These are phyloP conservation scores for Fraxinus floribunda DNA, from an alignment of 305 asterid genomes.

Conservation along the genomic window DNA sequence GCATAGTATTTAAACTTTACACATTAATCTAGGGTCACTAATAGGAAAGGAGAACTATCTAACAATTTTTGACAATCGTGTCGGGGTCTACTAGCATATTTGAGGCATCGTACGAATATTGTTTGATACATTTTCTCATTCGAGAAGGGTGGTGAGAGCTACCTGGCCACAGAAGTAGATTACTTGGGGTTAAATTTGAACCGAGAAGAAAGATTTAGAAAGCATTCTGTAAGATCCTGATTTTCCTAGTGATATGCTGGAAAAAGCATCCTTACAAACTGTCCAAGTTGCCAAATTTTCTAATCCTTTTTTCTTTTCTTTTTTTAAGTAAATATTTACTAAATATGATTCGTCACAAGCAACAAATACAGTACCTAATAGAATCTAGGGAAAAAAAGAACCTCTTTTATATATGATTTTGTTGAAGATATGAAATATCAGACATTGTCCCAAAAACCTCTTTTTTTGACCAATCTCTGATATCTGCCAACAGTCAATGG, in stretches of 20 bases:
- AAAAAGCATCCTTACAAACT: not conserved
- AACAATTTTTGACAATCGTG: not conserved
- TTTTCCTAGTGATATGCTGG: not conserved
- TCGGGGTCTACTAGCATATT: not conserved
- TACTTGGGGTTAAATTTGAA: not conserved
- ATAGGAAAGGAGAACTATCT: not conserved
- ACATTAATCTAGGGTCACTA: not conserved
- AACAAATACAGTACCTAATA: not conserved
- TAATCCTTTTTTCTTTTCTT: not conserved
- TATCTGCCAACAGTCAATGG: too few species aligned
- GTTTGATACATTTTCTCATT: not conserved
- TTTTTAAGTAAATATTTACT: not conserved
- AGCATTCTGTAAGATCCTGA: not conserved
- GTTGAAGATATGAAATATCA: too few species aligned
- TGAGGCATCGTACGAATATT: not conserved
- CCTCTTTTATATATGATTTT: too few species aligned
- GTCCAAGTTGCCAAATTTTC: not conserved
- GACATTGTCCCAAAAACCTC: too few species aligned
- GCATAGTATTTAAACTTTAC: not conserved
- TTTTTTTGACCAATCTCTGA: too few species aligned
- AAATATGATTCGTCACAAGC: not conserved
- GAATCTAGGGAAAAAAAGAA: too few species aligned
- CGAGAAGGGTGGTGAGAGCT: not conserved
- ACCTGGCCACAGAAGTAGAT: not conserved
- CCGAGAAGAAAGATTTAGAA: not conserved